Evolutionary conservation across 2,329 filamentous ascomycete species (phyloP).

Genomic region (Colletotrichum liriopes): DNA sequence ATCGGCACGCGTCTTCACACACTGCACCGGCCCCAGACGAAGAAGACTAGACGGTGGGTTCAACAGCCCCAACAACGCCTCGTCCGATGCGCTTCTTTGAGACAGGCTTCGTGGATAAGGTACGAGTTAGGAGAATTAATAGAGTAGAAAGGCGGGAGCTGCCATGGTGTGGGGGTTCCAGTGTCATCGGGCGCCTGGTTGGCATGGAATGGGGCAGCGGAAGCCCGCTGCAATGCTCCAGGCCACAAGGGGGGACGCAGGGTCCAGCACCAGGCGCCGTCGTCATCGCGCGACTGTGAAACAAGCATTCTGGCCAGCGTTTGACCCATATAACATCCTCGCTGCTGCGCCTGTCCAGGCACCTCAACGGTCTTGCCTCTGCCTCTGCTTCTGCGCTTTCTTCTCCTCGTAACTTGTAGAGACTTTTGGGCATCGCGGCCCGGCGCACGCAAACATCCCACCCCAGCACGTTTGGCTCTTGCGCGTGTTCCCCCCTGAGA

Average conservation of each 20-base stretch:
- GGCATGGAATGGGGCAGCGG: not conserved
- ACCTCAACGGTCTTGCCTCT: constrained; percentile 3
- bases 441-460: not conserved
- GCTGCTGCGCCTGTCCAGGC: not conserved
- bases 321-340: constrained; percentile 32
- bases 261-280: constrained; percentile 26
- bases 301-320: constrained; percentile 37
- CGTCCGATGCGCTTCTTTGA: not conserved
- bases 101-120: constrained; percentile 25
- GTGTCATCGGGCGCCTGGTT: constrained; percentile 2
- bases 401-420: not conserved
- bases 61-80: not conserved
- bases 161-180: constrained; percentile 26
- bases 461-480: not conserved
- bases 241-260: constrained; percentile 21
- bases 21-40: not conserved
- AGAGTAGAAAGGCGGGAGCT: constrained; percentile 28
- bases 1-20: no score
- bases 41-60: not conserved
- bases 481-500: not conserved
- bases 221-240: not conserved
- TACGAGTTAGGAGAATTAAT: constrained; percentile 16
- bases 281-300: constrained; percentile 41
- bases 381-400: not conserved
- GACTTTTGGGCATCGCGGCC: not conserved